Evolutionary conservation across 345 rosid genomes (phyloP), one percentile per base, ranked within the genome.

Genomic region (Trapa incisa): DNA sequence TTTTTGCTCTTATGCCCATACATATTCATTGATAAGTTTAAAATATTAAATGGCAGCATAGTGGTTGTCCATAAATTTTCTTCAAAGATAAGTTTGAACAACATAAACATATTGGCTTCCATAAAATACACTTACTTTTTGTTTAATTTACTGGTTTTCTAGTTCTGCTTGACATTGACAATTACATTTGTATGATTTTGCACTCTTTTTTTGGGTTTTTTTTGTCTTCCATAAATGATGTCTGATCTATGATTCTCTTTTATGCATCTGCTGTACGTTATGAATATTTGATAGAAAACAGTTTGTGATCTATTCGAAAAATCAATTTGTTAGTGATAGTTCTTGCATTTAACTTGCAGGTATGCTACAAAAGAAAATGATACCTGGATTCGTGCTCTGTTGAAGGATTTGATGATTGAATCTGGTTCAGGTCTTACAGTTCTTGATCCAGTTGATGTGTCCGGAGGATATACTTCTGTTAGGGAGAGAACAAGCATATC

Each of bases 361-460:
- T 58, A 81, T 79, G 96, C 99, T 48, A 79, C 96, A 74, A 94
- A 89, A 84, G 99, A 82, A 74, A 87, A 87, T 80, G 99, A 91
- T 79, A 87, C 79, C 58, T 94, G 99, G 99, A 82, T 89, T 56
- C 88, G 96, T 32, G 89, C 97, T 53, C 77, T 86, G 67, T 76
- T 87, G 79, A 94, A 91, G 85, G 91, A 85, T 76, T 79, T 94
- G 72, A 86, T 84, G 14, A 74, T 94, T 63, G 99, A 94, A 83
- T 83, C 97, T 71, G 99, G 97, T 73, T 94, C 99, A 73, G 99
- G 99, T 76, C 96, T 94, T 73, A 78, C 84, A 71, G 85, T 94
- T 80, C 82, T 94, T 65, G 95, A 87, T 73, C 96, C 96, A 42
- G 88, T 89, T 54, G 96, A 91, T 84, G 77, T 94, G 65, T 91